These are phyloP conservation scores for Pyrus bretschneideri DNA, from an alignment of 306 rosid species.

Conservation along the genomic window DNA sequence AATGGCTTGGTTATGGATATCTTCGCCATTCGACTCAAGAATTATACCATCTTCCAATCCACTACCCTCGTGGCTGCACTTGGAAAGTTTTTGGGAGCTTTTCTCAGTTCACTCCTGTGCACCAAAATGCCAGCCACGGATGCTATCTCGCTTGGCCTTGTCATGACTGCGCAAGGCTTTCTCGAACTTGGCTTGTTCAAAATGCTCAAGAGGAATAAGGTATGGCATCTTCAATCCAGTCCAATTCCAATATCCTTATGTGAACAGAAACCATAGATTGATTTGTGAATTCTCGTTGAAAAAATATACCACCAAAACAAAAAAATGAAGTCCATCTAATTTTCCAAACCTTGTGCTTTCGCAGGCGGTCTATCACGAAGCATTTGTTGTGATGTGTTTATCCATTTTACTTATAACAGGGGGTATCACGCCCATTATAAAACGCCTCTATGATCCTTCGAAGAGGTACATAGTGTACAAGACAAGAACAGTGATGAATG, in stretches of 20 bases:
- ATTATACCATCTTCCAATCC: neutral
- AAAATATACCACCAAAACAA: no score
- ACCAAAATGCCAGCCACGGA: slow-evolving; percentile 19
- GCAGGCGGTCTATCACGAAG: slow-evolving; percentile 14
- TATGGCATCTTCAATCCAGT: neutral
- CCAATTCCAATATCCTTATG: neutral
- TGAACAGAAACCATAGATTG: neutral
- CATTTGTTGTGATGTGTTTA: slow-evolving; percentile 15
- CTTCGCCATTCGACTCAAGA: neutral
- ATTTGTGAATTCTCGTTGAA: neutral
- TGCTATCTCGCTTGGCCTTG: slow-evolving; percentile 27
- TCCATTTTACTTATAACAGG: slow-evolving; percentile 13
- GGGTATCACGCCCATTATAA: slow-evolving; percentile 3
- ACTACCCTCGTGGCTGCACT: slow-evolving; percentile 8
- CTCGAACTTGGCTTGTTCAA: slow-evolving; percentile 23
- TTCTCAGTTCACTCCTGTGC: neutral
- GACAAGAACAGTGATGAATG: slow-evolving; percentile 18
- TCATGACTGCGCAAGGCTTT: slow-evolving; percentile 30
- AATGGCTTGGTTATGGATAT: slow-evolving; percentile 17
- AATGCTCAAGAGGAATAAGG: slow-evolving; percentile 1
- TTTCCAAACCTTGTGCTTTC: neutral
- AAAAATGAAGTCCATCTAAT: neutral
- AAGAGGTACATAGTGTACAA: slow-evolving; percentile 11
- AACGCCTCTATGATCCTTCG: slow-evolving; percentile 29
- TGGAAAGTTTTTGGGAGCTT: slow-evolving; percentile 27